Evolutionary conservation across 1,284 basidiomycete species (phyloP).

Genomic region (Veloporphyrellus conicus): DNA sequence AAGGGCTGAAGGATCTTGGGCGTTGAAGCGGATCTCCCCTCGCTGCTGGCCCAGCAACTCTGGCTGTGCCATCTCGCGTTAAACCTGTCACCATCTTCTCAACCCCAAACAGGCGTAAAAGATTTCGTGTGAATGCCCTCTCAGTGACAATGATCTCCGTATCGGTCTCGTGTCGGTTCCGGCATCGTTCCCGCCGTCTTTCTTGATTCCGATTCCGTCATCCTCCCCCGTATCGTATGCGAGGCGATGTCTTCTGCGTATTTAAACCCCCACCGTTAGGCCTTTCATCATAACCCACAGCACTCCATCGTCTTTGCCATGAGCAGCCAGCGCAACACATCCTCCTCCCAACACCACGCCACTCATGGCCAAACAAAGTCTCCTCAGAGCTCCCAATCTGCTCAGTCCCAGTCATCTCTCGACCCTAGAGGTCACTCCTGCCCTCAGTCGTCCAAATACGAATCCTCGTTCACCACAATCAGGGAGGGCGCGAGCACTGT

Average conservation of each 20-base stretch:
- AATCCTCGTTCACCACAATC: slow-evolving; percentile 39
- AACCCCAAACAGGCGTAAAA: slow-evolving; percentile 1
- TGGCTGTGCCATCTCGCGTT: slow-evolving; percentile 19
- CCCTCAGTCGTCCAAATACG: slow-evolving; percentile 32
- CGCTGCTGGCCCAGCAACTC: neutral
- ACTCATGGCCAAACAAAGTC: slow-evolving; percentile 24
- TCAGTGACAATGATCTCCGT: slow-evolving; percentile 14
- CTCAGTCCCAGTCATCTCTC: slow-evolving; percentile 12
- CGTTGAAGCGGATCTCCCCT: no score
- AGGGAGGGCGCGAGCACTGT: slow-evolving; percentile 42
- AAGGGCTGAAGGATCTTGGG: slow-evolving; percentile 26
- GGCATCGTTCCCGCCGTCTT: slow-evolving; percentile 21
- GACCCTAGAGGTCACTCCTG: slow-evolving; percentile 20
- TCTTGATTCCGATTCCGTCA: slow-evolving; percentile 24
- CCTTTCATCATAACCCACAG: slow-evolving; percentile 7
- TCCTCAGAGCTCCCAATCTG: slow-evolving; percentile 14
- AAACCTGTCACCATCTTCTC: slow-evolving; percentile 12
- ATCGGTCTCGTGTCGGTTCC: slow-evolving; percentile 31
- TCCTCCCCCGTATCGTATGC: slow-evolving; percentile 8
- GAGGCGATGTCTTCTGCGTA: slow-evolving; percentile 32
- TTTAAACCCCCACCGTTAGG: slow-evolving; percentile 22
- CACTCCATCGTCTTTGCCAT: slow-evolving; percentile 25
- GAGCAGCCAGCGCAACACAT: slow-evolving; percentile 39
- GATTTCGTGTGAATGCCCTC: slow-evolving; percentile 17
- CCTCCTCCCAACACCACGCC: slow-evolving; percentile 32